A percentile compares a stretch with the other conserved stretches of the same genome.
phyloP scores from a whole-genome alignment of 139 green algal genomes.

The Chlorella sorokiniana region DNA sequence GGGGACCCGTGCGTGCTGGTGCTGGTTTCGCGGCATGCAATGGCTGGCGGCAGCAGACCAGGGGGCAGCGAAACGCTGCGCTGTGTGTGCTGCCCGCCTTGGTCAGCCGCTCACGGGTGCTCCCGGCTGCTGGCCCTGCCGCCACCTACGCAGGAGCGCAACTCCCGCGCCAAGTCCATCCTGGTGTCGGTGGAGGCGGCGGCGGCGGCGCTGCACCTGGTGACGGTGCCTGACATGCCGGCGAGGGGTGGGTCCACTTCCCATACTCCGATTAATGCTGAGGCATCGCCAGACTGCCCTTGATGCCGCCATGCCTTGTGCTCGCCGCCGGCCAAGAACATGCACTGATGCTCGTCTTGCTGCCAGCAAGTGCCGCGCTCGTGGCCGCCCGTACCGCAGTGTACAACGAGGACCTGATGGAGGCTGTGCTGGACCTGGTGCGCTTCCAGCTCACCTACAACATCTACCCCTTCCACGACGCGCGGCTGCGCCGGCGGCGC shows the following conservation, averaged over 20 bases:
- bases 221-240: slow-evolving; percentile 51
- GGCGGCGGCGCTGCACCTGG: slow-evolving; percentile 42
- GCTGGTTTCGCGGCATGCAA: no score
- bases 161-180: not conserved
- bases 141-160: slow-evolving; percentile 3
- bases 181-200: slow-evolving; percentile 39
- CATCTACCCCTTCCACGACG: slow-evolving; percentile 67
- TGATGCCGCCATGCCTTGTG: not conserved
- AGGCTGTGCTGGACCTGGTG: slow-evolving; percentile 40
- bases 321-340: no score
- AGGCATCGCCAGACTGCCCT: not conserved
- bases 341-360: no score
- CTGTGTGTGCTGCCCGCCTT: not conserved
- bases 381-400: not conserved
- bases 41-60: not conserved
- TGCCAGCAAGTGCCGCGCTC: not conserved
- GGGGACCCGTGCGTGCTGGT: not conserved
- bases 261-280: no score
- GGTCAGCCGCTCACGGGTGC: no score
- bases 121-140: not conserved
- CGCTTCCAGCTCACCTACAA: slow-evolving; percentile 73
- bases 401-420: slow-evolving; percentile 56
- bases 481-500: slow-evolving; percentile 42
- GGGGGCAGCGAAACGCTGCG: not conserved
- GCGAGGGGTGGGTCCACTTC: slow-evolving; percentile 41